These are phyloP conservation scores for Zoysia pacifica DNA, from an alignment of 176 grass and related monocot genomes.

Conservation along the genomic window DNA sequence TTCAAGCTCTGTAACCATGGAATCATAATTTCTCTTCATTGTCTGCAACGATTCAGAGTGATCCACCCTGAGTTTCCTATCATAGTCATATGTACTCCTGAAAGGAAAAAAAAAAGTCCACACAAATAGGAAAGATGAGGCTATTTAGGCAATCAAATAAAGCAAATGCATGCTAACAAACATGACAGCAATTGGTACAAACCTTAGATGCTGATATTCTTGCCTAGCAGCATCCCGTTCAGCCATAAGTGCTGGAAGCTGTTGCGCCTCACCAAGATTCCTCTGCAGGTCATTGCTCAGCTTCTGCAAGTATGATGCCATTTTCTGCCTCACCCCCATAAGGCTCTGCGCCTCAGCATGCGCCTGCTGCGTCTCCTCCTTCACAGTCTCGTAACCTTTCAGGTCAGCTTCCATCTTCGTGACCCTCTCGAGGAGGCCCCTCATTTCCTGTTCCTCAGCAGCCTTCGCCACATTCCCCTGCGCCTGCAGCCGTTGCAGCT, in stretches of 20 bases:
- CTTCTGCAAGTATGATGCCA: slow-evolving; percentile 58
- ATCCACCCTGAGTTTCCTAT: slow-evolving; percentile 79
- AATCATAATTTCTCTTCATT: slow-evolving; percentile 81
- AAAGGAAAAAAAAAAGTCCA: slow-evolving; percentile 18
- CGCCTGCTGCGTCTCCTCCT: slow-evolving; percentile 75
- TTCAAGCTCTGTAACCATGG: slow-evolving; percentile 86
- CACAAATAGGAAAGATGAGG: slow-evolving; percentile 6
- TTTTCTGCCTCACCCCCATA: slow-evolving; percentile 57
- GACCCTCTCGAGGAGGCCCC: slow-evolving; percentile 60
- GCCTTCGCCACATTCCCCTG: slow-evolving; percentile 51
- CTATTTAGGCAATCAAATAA: background rate
- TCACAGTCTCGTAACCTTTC: slow-evolving; percentile 54
- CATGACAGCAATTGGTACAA: background rate
- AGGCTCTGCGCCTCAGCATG: slow-evolving; percentile 72
- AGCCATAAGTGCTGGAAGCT: slow-evolving; percentile 58
- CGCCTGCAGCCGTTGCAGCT: slow-evolving; percentile 69
- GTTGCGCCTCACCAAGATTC: slow-evolving; percentile 68
- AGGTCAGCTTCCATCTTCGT: slow-evolving; percentile 89
- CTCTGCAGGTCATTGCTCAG: slow-evolving; percentile 89
- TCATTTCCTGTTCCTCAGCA: slow-evolving; percentile 74
- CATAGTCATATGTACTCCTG: slow-evolving; percentile 84
- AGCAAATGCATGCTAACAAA: slow-evolving; percentile 17
- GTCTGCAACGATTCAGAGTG: slow-evolving; percentile 82
- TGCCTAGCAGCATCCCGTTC: slow-evolving; percentile 68
- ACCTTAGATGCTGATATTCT: slow-evolving; percentile 88